phyloP scores from a whole-genome alignment of 441 rosid genomes.

The Aquilaria agallochum region DNA sequence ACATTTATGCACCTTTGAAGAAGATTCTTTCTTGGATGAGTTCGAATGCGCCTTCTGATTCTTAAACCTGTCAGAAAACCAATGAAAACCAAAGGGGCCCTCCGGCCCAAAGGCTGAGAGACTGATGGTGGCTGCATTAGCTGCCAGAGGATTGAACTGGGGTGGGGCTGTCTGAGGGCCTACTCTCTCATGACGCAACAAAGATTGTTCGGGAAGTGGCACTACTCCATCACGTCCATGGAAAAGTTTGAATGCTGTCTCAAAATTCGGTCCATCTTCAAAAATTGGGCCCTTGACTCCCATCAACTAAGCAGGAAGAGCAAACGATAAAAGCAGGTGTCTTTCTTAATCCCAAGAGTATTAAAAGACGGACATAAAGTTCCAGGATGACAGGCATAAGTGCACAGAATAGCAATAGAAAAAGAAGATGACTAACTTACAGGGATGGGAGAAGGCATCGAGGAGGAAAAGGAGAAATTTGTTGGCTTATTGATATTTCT shows the following conservation, averaged over 20 bases:
- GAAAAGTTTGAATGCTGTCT: constrained; percentile 65
- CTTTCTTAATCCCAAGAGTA: too few relatives aligned
- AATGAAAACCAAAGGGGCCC: constrained; percentile 62
- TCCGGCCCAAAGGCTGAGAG: constrained; percentile 65
- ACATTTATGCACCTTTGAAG: constrained; percentile 36
- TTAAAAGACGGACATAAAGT: too few relatives aligned
- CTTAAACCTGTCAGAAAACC: constrained; percentile 52
- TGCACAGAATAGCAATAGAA: not conserved
- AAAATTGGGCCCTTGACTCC: constrained; percentile 68
- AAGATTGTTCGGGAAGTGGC: constrained; percentile 48
- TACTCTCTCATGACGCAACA: constrained; percentile 24
- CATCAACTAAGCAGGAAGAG: constrained; percentile 36
- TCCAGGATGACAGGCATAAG: too few relatives aligned
- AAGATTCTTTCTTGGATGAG: constrained; percentile 49
- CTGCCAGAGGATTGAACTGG: constrained; percentile 63
- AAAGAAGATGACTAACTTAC: constrained; percentile 28
- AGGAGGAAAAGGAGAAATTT: constrained; percentile 58
- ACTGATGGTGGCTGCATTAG: constrained; percentile 71
- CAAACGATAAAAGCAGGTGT: too few relatives aligned
- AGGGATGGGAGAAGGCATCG: constrained; percentile 48
- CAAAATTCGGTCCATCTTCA: constrained; percentile 84
- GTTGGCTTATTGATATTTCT: constrained; percentile 79
- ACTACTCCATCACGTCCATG: constrained; percentile 77
- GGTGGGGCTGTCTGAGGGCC: constrained; percentile 33
- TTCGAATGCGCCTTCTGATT: constrained; percentile 44